Percentiles rank a stretch among this genome's conserved stretches.
Conservation (phyloP, 768 basidiomycete species). For the Russula brevipes region DNA sequence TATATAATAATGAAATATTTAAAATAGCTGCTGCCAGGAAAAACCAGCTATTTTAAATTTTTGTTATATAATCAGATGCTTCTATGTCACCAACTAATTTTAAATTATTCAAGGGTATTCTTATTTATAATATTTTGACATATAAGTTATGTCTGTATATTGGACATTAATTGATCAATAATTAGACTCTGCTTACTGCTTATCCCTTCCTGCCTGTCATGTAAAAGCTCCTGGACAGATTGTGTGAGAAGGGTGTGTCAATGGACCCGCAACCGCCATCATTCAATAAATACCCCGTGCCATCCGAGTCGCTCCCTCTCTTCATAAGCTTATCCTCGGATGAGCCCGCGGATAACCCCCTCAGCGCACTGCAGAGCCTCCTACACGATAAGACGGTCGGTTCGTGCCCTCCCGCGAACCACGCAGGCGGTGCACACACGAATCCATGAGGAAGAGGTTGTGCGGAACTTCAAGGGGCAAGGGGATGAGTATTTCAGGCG, state of each 20-base stretch:
- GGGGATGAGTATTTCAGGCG: conserved; percentile 93
- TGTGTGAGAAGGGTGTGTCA: neutral
- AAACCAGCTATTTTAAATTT: too few relatives aligned
- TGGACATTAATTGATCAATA: too few relatives aligned
- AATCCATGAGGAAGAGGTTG: conserved; percentile 55
- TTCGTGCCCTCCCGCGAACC: conserved; percentile 21
- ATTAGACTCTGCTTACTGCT: too few relatives aligned
- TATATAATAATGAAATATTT: too few relatives aligned
- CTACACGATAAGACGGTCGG: conserved; percentile 91
- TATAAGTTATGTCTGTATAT: too few relatives aligned
- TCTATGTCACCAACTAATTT: too few relatives aligned
- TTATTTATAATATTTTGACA: too few relatives aligned
- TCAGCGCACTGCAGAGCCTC: conserved; percentile 83
- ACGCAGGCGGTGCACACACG: neutral
- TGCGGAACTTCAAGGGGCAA: conserved; percentile 89
- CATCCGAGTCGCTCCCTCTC: conserved; percentile 67
- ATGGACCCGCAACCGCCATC: conserved; percentile 24
- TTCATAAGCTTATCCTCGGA: conserved; percentile 92
- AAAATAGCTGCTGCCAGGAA: too few relatives aligned
- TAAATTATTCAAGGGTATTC: too few relatives aligned
- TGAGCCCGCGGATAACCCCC: conserved; percentile 48
- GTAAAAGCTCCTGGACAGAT: too few relatives aligned
- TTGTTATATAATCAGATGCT: too few relatives aligned
- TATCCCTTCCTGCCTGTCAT: too few relatives aligned
- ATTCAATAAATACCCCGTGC: conserved; percentile 37